phyloP scores from a whole-genome alignment of 2,329 filamentous ascomycete species.

The Plectosphaerella plurivora region DNA sequence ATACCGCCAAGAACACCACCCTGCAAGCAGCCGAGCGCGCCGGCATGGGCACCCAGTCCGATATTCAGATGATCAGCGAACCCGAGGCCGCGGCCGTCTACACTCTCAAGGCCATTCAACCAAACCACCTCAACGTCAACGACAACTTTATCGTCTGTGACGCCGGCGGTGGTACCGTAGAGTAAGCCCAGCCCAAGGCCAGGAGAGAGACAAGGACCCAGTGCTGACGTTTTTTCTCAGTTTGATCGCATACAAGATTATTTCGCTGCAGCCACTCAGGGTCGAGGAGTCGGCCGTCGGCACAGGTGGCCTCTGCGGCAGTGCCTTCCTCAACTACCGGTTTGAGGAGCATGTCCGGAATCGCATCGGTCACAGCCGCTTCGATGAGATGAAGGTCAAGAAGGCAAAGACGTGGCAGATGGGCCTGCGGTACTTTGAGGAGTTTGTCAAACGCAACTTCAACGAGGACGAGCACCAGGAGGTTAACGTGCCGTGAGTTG shows the following conservation, averaged over 20 bases:
- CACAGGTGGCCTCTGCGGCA: conserved; percentile 72
- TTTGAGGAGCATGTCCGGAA: conserved; percentile 73
- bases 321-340: conserved; percentile 73
- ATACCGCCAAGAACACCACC: conserved; percentile 80
- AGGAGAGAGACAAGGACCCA: background rate
- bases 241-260: conserved; percentile 77
- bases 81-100: conserved; percentile 78
- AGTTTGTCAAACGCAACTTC: conserved; percentile 82
- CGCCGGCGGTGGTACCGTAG: conserved; percentile 62
- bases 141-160: conserved; percentile 62
- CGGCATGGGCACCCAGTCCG: conserved; percentile 67
- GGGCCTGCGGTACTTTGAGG: conserved; percentile 75
- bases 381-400: conserved; percentile 72
- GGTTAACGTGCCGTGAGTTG: conserved; percentile 65
- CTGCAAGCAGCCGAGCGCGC: conserved; percentile 72
- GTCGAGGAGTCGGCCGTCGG: conserved; percentile 78
- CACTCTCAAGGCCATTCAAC: conserved; percentile 74
- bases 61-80: conserved; percentile 76
- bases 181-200: conserved; percentile 38
- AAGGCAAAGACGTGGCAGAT: conserved; percentile 78
- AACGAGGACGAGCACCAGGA: conserved; percentile 74
- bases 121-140: conserved; percentile 66
- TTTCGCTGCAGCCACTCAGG: conserved; percentile 63
- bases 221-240: conserved; percentile 13
- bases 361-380: conserved; percentile 62